A percentile compares a stretch with the other conserved stretches of the same genome.
These are phyloP conservation scores for Paramecium octaurelia DNA, from an alignment of 73 alveolate species.

Conservation along the genomic window DNA sequence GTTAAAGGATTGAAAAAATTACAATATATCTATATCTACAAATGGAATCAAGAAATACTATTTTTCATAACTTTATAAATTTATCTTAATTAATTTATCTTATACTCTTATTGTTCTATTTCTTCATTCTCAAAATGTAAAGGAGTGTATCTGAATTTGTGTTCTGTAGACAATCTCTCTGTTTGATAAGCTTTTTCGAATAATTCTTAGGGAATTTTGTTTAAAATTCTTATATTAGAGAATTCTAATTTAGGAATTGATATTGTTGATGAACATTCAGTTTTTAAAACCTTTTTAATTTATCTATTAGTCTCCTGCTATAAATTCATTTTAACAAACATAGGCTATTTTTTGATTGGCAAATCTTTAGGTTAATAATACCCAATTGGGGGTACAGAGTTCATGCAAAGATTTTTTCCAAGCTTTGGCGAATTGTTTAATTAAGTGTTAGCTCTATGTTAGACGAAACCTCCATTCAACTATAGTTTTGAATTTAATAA, in stretches of 20 bases:
- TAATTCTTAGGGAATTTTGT: neutral
- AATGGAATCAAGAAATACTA: neutral
- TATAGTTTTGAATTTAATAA: neutral
- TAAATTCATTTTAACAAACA: constrained; percentile 1
- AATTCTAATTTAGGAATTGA: neutral
- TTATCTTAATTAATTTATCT: neutral
- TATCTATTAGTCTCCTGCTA: neutral
- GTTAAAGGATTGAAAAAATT: constrained; percentile 1
- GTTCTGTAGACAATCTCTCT: neutral
- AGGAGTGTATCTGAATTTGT: neutral
- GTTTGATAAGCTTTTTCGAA: neutral
- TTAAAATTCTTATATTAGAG: neutral
- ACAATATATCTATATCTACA: neutral
- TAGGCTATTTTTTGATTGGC: neutral
- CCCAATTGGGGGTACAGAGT: neutral
- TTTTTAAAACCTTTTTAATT: neutral
- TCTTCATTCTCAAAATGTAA: neutral
- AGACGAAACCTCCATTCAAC: neutral
- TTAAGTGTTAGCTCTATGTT: neutral
- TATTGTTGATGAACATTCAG: neutral
- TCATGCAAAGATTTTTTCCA: neutral
- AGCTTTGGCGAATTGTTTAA: neutral
- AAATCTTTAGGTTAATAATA: constrained; percentile 4
- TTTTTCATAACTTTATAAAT: neutral
- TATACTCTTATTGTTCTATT: neutral